Evolutionary conservation across 345 rosid genomes (phyloP).

Genomic region (Citrus maxima): DNA sequence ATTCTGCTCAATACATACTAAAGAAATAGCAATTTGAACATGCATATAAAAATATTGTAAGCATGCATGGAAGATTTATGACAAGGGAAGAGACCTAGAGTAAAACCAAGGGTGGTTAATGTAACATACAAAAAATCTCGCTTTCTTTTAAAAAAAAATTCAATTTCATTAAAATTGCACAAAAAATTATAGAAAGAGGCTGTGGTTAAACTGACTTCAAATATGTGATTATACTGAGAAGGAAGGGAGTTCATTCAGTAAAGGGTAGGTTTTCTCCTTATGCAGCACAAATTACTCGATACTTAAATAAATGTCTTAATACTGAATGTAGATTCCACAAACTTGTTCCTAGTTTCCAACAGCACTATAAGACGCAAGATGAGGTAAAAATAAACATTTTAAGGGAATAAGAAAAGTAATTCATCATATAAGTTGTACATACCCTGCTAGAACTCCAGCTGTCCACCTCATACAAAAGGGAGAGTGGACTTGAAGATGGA

Average conservation of each 20-base stretch:
- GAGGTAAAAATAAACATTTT: neutral
- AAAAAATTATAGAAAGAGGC: neutral
- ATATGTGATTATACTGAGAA: neutral
- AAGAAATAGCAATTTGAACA: neutral
- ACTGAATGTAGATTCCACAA: neutral
- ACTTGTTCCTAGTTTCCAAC: neutral
- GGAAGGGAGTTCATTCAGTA: neutral
- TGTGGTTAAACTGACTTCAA: neutral
- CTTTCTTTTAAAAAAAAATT: neutral
- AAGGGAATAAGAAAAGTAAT: neutral
- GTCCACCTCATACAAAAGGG: slow-evolving; percentile 69
- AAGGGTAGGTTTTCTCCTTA: neutral
- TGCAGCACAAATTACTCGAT: neutral
- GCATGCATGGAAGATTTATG: neutral
- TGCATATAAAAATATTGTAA: neutral
- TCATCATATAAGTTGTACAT: slow-evolving; percentile 17
- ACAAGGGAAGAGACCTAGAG: neutral
- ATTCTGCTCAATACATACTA: neutral
- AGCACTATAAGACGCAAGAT: neutral
- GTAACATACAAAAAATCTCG: neutral
- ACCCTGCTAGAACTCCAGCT: slow-evolving; percentile 83
- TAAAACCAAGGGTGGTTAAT: neutral
- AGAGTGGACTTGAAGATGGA: slow-evolving; percentile 58
- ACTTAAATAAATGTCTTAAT: neutral
- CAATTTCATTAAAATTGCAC: neutral